phyloP scores from a whole-genome alignment of 495 filamentous ascomycete species.

The Aspergillus heteromorphus region DNA sequence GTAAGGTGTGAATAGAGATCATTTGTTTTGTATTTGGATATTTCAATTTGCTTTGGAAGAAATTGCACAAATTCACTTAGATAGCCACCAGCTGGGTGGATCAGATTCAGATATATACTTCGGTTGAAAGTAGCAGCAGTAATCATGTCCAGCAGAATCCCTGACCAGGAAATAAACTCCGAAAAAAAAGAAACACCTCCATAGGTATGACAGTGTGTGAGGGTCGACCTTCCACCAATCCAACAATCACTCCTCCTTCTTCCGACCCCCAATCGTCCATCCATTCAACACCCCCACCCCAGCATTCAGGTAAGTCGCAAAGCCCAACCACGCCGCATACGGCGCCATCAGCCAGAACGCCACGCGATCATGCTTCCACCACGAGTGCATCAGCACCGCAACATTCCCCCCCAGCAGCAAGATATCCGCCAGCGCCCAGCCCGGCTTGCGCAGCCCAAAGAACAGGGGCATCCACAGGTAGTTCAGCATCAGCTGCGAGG shows the following conservation, averaged over 20 bases:
- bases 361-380: conserved; percentile 64
- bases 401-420: conserved; percentile 63
- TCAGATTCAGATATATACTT: no score
- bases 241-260: conserved; percentile 19
- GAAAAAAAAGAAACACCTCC: no score
- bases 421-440: conserved; percentile 71
- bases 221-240: neutral
- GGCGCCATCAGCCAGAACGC: conserved; percentile 71
- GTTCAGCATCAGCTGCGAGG: conserved; percentile 77
- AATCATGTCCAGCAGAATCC: no score
- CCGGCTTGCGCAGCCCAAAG: conserved; percentile 65
- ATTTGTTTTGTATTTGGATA: no score
- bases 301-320: conserved; percentile 72
- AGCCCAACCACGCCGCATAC: conserved; percentile 77
- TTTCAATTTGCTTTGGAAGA: no score
- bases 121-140: no score
- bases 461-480: conserved; percentile 92
- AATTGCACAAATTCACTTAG: no score
- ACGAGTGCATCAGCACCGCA: conserved; percentile 65
- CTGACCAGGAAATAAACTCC: no score
- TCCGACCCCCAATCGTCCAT: conserved; percentile 57
- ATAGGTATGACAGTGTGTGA: no score
- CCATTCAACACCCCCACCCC: conserved; percentile 70
- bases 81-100: no score
- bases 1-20: no score